Evolutionary conservation across 2,329 filamentous ascomycete species (phyloP).

Genomic region (Neophaeococcomyces aloes): DNA sequence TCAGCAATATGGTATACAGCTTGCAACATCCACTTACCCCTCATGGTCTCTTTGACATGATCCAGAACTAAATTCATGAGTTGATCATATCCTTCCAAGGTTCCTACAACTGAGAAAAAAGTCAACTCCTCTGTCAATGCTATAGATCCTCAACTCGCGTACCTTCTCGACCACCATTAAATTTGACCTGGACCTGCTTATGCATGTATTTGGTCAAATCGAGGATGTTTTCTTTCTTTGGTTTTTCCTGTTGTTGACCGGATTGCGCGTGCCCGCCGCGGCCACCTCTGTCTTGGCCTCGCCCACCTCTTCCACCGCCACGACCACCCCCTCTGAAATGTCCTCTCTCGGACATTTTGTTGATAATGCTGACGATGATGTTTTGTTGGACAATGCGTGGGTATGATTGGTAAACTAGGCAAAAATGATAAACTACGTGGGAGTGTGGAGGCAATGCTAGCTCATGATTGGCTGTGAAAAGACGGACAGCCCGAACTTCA

Average conservation of each 20-base stretch:
- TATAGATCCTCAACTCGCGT: slow-evolving; percentile 22
- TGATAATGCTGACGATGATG: slow-evolving; percentile 6
- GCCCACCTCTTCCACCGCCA: slow-evolving; percentile 25
- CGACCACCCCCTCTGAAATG: slow-evolving; percentile 43
- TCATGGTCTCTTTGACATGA: slow-evolving; percentile 79
- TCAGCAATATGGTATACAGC: slow-evolving; percentile 12
- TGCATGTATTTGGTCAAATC: slow-evolving; percentile 95
- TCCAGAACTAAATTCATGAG: slow-evolving; percentile 97
- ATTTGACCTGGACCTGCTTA: slow-evolving; percentile 90
- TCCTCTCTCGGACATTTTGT: slow-evolving; percentile 33
- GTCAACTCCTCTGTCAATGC: neutral
- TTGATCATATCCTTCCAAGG: slow-evolving; percentile 89
- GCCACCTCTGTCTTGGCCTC: slow-evolving; percentile 25
- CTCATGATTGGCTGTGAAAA: neutral
- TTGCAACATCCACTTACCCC: slow-evolving; percentile 47
- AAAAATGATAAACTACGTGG: neutral
- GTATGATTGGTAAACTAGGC: slow-evolving; percentile 5
- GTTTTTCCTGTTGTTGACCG: slow-evolving; percentile 54
- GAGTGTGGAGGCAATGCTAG: neutral
- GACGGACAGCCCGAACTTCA: slow-evolving; percentile 1
- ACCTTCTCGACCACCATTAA: slow-evolving; percentile 91
- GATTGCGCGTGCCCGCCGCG: slow-evolving; percentile 35
- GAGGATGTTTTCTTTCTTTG: slow-evolving; percentile 98
- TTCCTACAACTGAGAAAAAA: slow-evolving; percentile 59
- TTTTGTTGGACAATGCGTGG: neutral